Percentiles rank a stretch among this genome's conserved stretches.
phyloP scores from a whole-genome alignment of 306 rosid genomes.

The Medicago truncatula region DNA sequence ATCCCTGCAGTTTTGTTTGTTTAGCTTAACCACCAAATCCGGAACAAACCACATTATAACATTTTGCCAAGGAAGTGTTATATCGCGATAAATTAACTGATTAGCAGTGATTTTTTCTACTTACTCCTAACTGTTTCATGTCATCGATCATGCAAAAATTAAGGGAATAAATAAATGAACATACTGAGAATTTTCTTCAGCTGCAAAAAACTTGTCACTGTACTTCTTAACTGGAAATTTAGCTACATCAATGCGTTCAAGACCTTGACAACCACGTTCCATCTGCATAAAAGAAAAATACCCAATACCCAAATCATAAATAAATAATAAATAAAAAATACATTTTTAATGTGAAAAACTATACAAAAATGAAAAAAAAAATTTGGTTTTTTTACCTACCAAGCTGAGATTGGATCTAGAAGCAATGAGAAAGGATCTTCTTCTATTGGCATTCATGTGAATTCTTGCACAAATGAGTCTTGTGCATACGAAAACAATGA shows the following conservation, averaged over 20 bases:
- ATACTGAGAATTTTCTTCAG: constrained; percentile 85
- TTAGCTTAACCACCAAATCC: constrained; percentile 23
- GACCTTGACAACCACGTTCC: constrained; percentile 82
- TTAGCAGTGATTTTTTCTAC: neutral
- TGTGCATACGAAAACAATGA: constrained; percentile 88
- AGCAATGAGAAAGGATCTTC: constrained; percentile 79
- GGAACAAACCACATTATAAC: constrained; percentile 11
- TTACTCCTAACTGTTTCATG: neutral
- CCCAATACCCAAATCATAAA: constrained; percentile 28
- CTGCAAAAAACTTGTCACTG: constrained; percentile 72
- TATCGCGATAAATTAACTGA: neutral
- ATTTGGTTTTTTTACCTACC: constrained; percentile 44
- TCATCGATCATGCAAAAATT: constrained; percentile 6
- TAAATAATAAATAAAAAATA: constrained; percentile 31
- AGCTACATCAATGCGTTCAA: constrained; percentile 67
- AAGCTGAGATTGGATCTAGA: constrained; percentile 81
- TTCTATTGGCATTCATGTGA: constrained; percentile 75
- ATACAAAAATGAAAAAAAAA: neutral
- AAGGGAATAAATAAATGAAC: neutral
- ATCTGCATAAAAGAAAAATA: constrained; percentile 50
- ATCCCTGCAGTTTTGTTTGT: neutral
- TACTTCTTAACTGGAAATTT: constrained; percentile 87
- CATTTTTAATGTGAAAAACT: constrained; percentile 15
- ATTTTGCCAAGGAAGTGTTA: constrained; percentile 16
- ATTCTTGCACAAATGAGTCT: constrained; percentile 92